Conservation (phyloP, 768 basidiomycete species). For the Gloeopeniophorella convolvens region DNA sequence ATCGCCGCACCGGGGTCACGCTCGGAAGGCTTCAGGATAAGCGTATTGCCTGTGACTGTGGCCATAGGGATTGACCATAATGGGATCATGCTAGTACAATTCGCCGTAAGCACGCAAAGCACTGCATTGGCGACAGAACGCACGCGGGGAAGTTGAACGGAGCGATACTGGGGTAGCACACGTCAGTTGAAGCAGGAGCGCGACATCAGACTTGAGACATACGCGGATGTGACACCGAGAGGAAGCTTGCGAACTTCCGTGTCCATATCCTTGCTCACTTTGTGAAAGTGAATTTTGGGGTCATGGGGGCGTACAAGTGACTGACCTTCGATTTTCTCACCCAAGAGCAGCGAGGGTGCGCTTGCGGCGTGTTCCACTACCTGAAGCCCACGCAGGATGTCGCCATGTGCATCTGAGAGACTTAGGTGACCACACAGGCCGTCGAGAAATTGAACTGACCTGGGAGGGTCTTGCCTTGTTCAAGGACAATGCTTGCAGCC, state of each 20-base stretch:
- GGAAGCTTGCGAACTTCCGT: slow-evolving; percentile 80
- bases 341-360: slow-evolving; percentile 79
- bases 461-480: slow-evolving; percentile 92
- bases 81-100: slow-evolving; percentile 73
- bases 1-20: slow-evolving; percentile 95
- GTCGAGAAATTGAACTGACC: slow-evolving; percentile 38
- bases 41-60: slow-evolving; percentile 83
- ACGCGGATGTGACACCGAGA: slow-evolving; percentile 80
- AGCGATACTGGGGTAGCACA: slow-evolving; percentile 43
- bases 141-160: slow-evolving; percentile 92
- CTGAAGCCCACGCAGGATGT: slow-evolving; percentile 88
- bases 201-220: neutral
- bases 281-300: neutral
- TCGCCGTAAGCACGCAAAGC: neutral
- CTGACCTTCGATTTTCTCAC: slow-evolving; percentile 86
- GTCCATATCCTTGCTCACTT: slow-evolving; percentile 95
- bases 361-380: slow-evolving; percentile 77
- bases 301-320: neutral
- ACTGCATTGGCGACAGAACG: slow-evolving; percentile 25
- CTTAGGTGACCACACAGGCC: too few species aligned
- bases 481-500: slow-evolving; percentile 84
- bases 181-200: neutral
- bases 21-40: slow-evolving; percentile 93
- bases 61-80: slow-evolving; percentile 95
- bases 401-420: slow-evolving; percentile 95